Conservation (phyloP, 306 rosid species). For the Quercus mongolica region DNA sequence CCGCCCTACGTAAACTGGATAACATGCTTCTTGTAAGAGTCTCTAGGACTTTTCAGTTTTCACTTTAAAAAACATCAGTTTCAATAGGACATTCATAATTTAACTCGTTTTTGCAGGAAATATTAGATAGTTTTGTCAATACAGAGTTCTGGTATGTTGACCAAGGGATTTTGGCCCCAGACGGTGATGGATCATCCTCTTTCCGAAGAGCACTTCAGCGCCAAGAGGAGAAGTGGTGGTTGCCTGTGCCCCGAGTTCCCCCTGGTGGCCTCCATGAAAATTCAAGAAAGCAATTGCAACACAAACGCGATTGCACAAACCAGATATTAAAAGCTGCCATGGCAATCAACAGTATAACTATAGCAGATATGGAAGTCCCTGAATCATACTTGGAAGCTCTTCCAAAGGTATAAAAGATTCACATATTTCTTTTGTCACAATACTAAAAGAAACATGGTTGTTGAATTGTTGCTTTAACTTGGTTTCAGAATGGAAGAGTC, state of each 20-base stretch:
- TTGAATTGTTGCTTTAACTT: constrained; percentile 8
- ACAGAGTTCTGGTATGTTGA: constrained; percentile 96
- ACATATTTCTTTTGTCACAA: background rate
- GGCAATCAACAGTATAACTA: constrained; percentile 76
- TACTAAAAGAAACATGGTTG: background rate
- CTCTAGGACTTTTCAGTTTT: constrained; percentile 8
- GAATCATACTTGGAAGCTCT: constrained; percentile 83
- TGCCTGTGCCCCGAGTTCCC: constrained; percentile 91
- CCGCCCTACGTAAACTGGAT: constrained; percentile 88
- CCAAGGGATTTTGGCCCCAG: constrained; percentile 79
- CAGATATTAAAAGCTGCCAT: constrained; percentile 88
- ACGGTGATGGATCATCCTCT: constrained; percentile 63
- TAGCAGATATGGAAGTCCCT: constrained; percentile 86
- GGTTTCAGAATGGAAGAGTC: constrained; percentile 78
- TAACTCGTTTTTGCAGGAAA: constrained; percentile 51
- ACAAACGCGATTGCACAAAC: constrained; percentile 83
- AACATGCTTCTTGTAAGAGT: constrained; percentile 94
- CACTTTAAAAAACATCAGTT: constrained; percentile 2
- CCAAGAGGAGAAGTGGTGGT: constrained; percentile 98
- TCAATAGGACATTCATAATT: constrained; percentile 23
- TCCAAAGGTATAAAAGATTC: constrained; percentile 59
- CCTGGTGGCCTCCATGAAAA: constrained; percentile 71
- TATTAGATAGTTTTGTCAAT: constrained; percentile 63
- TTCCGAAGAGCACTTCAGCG: constrained; percentile 69
- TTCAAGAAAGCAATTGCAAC: constrained; percentile 73